Evolutionary conservation across 495 filamentous ascomycete species (phyloP).

Genomic region (Cairneyella variabilis): DNA sequence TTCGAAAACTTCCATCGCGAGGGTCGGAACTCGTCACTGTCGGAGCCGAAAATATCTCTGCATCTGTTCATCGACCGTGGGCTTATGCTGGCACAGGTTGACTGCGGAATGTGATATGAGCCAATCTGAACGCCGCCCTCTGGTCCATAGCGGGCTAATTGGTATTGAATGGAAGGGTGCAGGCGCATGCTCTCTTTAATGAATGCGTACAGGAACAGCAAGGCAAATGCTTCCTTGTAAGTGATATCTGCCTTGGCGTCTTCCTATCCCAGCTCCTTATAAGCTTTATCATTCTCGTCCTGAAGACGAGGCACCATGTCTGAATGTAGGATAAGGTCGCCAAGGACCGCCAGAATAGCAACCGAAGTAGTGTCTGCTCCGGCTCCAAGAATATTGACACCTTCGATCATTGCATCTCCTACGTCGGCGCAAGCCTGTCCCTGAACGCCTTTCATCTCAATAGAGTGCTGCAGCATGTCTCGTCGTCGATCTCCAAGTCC

Average conservation of each 20-base stretch:
- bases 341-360: conserved; percentile 34
- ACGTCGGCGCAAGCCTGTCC: neutral
- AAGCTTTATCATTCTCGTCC: conserved; percentile 35
- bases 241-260: conserved; percentile 34
- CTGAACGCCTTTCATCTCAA: conserved; percentile 2
- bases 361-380: conserved; percentile 41
- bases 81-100: conserved; percentile 46
- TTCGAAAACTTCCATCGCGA: conserved; percentile 2
- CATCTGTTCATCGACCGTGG: conserved; percentile 47
- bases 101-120: conserved; percentile 42
- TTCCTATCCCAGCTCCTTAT: conserved; percentile 15
- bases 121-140: conserved; percentile 46
- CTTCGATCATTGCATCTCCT: conserved; percentile 5
- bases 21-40: neutral
- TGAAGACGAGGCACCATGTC: conserved; percentile 34
- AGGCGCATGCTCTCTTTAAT: conserved; percentile 67
- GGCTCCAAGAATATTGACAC: conserved; percentile 19
- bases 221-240: conserved; percentile 30
- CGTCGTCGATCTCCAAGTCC: neutral
- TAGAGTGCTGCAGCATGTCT: conserved; percentile 5
- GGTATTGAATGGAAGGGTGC: conserved; percentile 57
- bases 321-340: conserved; percentile 35
- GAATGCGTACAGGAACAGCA: conserved; percentile 62
- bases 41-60: conserved; percentile 26
- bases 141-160: conserved; percentile 61